A percentile compares a stretch with the other conserved stretches of the same genome.
Conservation (phyloP, 805 yeast species). For the Cyberlindnera sargentensis region DNA sequence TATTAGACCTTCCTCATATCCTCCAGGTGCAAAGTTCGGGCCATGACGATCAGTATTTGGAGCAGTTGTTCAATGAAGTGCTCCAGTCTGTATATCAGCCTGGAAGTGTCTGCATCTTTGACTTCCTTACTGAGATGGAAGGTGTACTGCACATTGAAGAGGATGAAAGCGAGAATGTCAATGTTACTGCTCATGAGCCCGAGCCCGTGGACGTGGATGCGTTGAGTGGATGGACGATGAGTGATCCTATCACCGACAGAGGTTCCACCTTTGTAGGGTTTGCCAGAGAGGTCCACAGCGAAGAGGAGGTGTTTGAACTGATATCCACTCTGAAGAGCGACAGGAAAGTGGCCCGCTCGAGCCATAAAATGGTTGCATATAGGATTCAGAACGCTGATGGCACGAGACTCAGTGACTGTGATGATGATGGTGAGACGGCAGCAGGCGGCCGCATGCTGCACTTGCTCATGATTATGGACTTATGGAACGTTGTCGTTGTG, state of each 20-base stretch:
- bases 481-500: slow-evolving; percentile 72
- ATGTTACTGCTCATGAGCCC: slow-evolving; percentile 4
- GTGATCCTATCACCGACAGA: slow-evolving; percentile 76
- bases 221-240: slow-evolving; percentile 65
- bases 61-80: slow-evolving; percentile 40
- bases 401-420: slow-evolving; percentile 71
- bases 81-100: slow-evolving; percentile 44
- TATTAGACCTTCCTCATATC: slow-evolving; percentile 48
- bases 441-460: slow-evolving; percentile 88
- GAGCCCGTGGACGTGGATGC: slow-evolving; percentile 31
- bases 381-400: slow-evolving; percentile 51
- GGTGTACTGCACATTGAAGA: slow-evolving; percentile 37
- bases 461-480: slow-evolving; percentile 65
- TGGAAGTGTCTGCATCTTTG: slow-evolving; percentile 76
- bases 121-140: slow-evolving; percentile 62
- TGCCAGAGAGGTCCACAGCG: slow-evolving; percentile 53
- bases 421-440: slow-evolving; percentile 96
- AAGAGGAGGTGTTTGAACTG: slow-evolving; percentile 56
- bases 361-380: slow-evolving; percentile 86
- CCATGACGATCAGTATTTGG: slow-evolving; percentile 39
- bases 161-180: slow-evolving; percentile 6
- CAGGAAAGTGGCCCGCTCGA: slow-evolving; percentile 56
- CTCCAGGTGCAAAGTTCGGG: slow-evolving; percentile 42
- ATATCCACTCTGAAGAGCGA: slow-evolving; percentile 53
- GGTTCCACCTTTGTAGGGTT: slow-evolving; percentile 82